Evolutionary conservation across 352 stramenopile species (phyloP), one percentile per base, ranked within the genome.

Genomic region (Phytophthora constricta): DNA sequence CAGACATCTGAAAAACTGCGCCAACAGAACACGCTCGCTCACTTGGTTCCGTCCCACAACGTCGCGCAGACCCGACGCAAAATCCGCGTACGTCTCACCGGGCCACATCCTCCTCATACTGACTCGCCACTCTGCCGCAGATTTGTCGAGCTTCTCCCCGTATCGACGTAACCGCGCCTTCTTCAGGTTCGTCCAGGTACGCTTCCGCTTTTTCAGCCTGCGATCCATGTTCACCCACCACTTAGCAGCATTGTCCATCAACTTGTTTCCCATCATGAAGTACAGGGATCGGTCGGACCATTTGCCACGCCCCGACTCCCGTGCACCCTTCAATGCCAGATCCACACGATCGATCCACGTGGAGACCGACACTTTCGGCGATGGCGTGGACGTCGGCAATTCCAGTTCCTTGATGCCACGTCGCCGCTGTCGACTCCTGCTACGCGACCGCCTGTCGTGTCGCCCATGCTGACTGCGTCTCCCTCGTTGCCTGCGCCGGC

Each of bases 71-170:
- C 53, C 26, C 1, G 25, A 34, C 4, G 53, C 53, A 23, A 45
- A 51, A 11, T 45, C 53, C 16, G 39, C 53, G 27, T 60, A 34
- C 14, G 84, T 97, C 76, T 96, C 98, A 79, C 91, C 98, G 50
- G 74, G 77, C 59, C 96, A 97, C 69, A 77, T 98, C 34, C 68
- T 89, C 0, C 77, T 76, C 37, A 86, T n/a, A n/a, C n/a, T n/a
- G 2, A 60, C 53, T 22, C 53, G 14, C 26, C 16, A 41, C 19
- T 60, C 53, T 2, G 39, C 53, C 10, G 25, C 39, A 14, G 26
- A 45, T n/a, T 22, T 50, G 26, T 43, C 39, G 8, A 60, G 17
- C 8, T 20, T 37, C 7, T 28, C 25, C 5, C 53, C 25, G 31
- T 60, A 60, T 13, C 53, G 7, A 19, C 53, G 25, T 2, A 51